Evolutionary conservation across 2,329 filamentous ascomycete species (phyloP), one percentile per base, ranked within the genome.

Genomic region (Ustilaginoidea virens): DNA sequence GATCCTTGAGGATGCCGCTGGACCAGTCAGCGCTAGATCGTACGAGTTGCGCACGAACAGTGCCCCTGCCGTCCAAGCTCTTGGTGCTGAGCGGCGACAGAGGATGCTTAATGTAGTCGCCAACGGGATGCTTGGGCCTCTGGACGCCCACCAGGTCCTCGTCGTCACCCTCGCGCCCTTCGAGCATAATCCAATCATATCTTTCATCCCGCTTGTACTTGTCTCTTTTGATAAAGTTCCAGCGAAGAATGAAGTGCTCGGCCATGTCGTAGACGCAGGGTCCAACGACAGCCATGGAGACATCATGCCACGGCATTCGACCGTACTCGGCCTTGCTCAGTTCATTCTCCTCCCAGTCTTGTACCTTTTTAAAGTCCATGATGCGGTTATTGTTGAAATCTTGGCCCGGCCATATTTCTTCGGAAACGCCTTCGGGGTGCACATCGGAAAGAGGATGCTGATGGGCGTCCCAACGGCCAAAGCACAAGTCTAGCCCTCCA

Each of bases 351-450:
- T 90, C 83, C 87, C 87, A 96, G 46, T 94, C 78, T 17, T 80
- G 53, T 2, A 96, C 90, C 18, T 77, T 79, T 42, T 94, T 68
- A 49, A 96, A 98, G 45, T 98, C 90, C 77, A 92, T 80, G 41
- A 96, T 76, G 21, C 87, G 74, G 50, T 93, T 94, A 53, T 96
- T 96, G 54, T 96, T 96, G 61, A 92, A 96, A 45, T 98, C 90
- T 47, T 98, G 90, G 1, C 90, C 90, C 0, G 90, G 86, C 65
- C 83, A 98, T 13, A 94, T 64, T 51, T 94, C 86, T 31, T 86
- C 72, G 10, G 69, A 62, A 12, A 93, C 69, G 13, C 80, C 81
- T 24, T 77, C 74, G 0, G 87, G 87, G 48, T 96, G 86, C 1
- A 86, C 74, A 49, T 96, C 90, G 1, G 87, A 69, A 10, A 94